Evolutionary conservation across 306 rosid genomes (phyloP), one percentile per base, ranked within the genome.

Genomic region (Senna siamea): DNA sequence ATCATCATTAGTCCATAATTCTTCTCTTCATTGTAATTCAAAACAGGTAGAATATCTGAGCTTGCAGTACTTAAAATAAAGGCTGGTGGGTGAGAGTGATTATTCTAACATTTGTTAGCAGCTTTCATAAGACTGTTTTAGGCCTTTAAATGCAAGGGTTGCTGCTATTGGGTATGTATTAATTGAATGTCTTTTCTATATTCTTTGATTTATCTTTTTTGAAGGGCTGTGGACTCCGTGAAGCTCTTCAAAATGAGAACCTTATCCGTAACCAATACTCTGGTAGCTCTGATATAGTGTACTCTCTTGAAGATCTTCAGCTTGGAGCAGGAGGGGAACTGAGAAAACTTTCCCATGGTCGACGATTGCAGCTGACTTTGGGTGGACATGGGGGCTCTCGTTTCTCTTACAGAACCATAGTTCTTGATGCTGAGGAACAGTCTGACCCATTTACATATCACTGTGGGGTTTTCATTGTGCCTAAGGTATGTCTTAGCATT

Each of bases 401-500:
- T 64, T 90, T 84, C 81, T 80, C 84, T 82, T 93, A 89, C 74
- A 84, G 83, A 79, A 85, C 96, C 22, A 78, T 91, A 71, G 81
- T 93, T 84, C 96, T 93, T 75, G 98, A 93, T 80, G 92, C 98
- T 19, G 87, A 53, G 76, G 85, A 87, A 63, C 90, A 79, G 48
- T 83, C 88, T 79, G 89, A 81, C 54, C 82, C 90, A 35, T 91
- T 88, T 77, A 66, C 60, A 22, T 93, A 93, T 69, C 91, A 88
- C 64, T 93, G 96, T 63, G 98, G 94, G 66, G 94, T 89, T 84
- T 91, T 93, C 88, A 85, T 93, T 71, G 98, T 93, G 80, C 98
- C 98, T 41, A 89, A 91, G 96, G 97, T 93, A 52, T 81, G 88
- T 69, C 64, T 28, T 74, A 37, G 56, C 64, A n/a, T 35, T 51